A percentile compares a stretch with the other conserved stretches of the same genome.
phyloP scores from a whole-genome alignment of 345 rosid genomes.

The Raphanus sativus region DNA sequence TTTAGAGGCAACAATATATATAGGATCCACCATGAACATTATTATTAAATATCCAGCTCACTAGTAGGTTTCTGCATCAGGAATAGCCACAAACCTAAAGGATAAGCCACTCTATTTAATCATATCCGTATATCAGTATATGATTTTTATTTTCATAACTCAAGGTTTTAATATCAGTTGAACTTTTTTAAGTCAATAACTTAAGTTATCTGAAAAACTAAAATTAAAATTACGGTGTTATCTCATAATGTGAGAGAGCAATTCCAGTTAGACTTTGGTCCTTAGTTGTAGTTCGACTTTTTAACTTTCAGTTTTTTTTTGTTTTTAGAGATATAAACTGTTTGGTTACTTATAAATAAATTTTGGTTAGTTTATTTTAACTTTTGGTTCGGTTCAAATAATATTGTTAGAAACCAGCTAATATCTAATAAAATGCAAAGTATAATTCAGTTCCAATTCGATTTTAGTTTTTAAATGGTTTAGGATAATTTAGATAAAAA shows the following conservation, averaged over 20 bases:
- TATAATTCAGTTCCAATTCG: not conserved
- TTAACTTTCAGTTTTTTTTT: too few species aligned
- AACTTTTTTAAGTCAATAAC: not conserved
- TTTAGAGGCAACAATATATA: constrained; percentile 11
- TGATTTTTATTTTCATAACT: not conserved
- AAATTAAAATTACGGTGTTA: not conserved
- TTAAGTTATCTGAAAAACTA: not conserved
- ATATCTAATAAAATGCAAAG: not conserved
- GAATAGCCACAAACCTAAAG: not conserved
- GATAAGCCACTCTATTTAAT: constrained; percentile 7
- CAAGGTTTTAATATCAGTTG: not conserved
- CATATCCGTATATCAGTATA: constrained; percentile 3
- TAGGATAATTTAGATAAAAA: too few species aligned
- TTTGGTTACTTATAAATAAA: not conserved
- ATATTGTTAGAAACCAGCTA: not conserved
- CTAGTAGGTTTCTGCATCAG: constrained; percentile 11
- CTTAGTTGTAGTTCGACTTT: not conserved
- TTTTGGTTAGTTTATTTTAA: too few species aligned
- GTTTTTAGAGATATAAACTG: not conserved
- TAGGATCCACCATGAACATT: constrained; percentile 24
- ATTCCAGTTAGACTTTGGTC: not conserved
- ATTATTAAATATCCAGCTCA: constrained; percentile 34
- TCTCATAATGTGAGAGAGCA: not conserved
- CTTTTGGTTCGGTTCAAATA: too few species aligned
- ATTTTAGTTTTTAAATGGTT: too few species aligned